phyloP scores from a whole-genome alignment of 2,329 filamentous ascomycete genomes.

The Talaromyces sp. region DNA sequence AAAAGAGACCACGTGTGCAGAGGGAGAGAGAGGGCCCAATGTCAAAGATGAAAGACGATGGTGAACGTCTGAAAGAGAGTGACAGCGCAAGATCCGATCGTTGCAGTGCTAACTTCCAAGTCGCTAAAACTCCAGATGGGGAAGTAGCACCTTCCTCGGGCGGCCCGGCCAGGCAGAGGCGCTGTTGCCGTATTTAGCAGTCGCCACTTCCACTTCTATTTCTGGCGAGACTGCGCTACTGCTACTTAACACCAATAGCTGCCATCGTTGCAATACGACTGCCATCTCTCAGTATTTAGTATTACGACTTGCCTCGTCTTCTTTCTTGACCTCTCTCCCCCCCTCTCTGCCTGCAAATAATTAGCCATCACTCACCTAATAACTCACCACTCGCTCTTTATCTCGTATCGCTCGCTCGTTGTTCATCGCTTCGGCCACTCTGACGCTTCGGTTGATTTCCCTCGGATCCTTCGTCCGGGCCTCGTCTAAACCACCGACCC shows the following conservation, averaged over 20 bases:
- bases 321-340: not conserved
- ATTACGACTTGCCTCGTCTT: not conserved
- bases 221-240: not conserved
- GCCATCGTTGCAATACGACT: too few species aligned
- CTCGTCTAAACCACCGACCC: not conserved
- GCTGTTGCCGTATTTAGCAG: not conserved
- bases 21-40: not conserved
- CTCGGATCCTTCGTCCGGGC: not conserved
- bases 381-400: not conserved
- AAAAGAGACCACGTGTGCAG: not conserved
- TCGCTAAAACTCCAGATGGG: not conserved
- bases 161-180: not conserved
- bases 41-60: too few species aligned
- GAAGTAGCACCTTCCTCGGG: not conserved
- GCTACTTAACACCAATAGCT: too few species aligned
- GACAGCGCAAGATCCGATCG: not conserved
- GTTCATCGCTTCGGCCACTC: not conserved
- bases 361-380: too few species aligned
- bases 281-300: not conserved
- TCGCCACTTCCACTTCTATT: not conserved
- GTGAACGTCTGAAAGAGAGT: not conserved
- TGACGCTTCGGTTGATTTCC: not conserved
- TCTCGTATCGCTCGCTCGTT: not conserved
- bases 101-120: not conserved
- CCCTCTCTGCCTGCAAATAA: not conserved